Evolutionary conservation across 768 basidiomycete species (phyloP), one percentile per base, ranked within the genome.

Genomic region (Hebeloma cylindrosporum): DNA sequence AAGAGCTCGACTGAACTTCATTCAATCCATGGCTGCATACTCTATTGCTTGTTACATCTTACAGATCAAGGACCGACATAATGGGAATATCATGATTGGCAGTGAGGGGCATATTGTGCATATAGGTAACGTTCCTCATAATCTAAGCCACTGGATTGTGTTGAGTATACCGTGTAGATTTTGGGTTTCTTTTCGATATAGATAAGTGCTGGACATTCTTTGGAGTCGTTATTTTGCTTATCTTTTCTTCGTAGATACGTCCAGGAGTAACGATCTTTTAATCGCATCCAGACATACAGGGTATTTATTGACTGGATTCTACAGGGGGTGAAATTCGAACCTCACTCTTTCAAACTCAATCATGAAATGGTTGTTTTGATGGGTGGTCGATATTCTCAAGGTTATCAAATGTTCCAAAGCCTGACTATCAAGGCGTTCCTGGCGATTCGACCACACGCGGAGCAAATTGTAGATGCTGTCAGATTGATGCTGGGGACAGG

Each of bases 41-140:
- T 98, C 95, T 23, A 86, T 98, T 18, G 92, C 93, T 6, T 98
- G 95, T 64, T 98, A 96, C 63, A 93, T 99, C 53, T 68, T 98
- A 32, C 96, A 99, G 65, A 94, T 99, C 71, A 99, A 99, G 69
- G 96, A 99, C 61, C 72, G 96, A 28, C 96, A 99, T 64, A 99
- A 99, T 59, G 96, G 96, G 21, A 99, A 99, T 63, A 98, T 99
- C 61, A 97, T 99, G 95, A 94, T 99, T 48, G 96, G 98, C 61
- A 93, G 88, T 2, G 90, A 94, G 47, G 96, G 96, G 0, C 94
- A 97, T 61, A 95, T 99, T 47, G 79, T 97, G 3, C 96, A 99
- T 62, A 80, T 99, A 54, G 95, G 93, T 93, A 47, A n/a, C 31
- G 84, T 28, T 14, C 42, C 26, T 20, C 6, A 11, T 33, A 18